Percentiles rank a stretch among this genome's conserved stretches.
phyloP scores from a whole-genome alignment of 106 monocot genomes.

The Allium sativum region DNA sequence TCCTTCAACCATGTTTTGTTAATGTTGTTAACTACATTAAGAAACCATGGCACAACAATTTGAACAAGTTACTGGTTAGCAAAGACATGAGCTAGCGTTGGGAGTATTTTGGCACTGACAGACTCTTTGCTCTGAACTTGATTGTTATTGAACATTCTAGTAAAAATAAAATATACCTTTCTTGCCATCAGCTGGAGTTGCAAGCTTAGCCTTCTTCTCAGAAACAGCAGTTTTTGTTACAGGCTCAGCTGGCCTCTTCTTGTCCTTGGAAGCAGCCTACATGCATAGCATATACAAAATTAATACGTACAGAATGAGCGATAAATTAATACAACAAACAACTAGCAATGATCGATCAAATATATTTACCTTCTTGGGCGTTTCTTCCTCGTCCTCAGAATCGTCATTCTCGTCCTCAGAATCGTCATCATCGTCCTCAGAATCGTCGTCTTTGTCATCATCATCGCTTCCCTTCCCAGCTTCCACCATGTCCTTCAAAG shows the following conservation, averaged over 20 bases:
- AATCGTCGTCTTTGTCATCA: slow-evolving; percentile 7
- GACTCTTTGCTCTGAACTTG: not conserved
- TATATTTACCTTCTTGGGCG: slow-evolving; percentile 22
- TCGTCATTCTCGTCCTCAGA: not conserved
- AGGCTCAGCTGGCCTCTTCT: slow-evolving; percentile 34
- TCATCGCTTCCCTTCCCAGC: slow-evolving; percentile 26
- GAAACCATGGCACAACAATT: too few species aligned
- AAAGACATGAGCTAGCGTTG: too few species aligned
- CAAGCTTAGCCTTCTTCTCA: slow-evolving; percentile 52
- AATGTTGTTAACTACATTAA: too few species aligned
- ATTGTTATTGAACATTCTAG: not conserved
- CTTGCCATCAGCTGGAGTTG: slow-evolving; percentile 43
- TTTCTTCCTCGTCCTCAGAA: slow-evolving; percentile 27
- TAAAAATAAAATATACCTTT: slow-evolving; percentile 23
- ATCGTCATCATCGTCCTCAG: slow-evolving; percentile 42
- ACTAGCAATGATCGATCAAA: too few species aligned
- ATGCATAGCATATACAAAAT: not conserved
- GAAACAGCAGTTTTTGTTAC: slow-evolving; percentile 28
- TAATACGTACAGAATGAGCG: not conserved
- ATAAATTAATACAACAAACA: too few species aligned
- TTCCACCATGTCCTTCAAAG: not conserved
- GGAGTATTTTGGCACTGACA: too few species aligned
- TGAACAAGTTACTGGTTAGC: too few species aligned
- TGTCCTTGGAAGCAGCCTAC: slow-evolving; percentile 20
- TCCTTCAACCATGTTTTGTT: too few species aligned